Conservation (phyloP, 2,329 filamentous ascomycete genomes). For the Rutstroemia sydowiana region DNA sequence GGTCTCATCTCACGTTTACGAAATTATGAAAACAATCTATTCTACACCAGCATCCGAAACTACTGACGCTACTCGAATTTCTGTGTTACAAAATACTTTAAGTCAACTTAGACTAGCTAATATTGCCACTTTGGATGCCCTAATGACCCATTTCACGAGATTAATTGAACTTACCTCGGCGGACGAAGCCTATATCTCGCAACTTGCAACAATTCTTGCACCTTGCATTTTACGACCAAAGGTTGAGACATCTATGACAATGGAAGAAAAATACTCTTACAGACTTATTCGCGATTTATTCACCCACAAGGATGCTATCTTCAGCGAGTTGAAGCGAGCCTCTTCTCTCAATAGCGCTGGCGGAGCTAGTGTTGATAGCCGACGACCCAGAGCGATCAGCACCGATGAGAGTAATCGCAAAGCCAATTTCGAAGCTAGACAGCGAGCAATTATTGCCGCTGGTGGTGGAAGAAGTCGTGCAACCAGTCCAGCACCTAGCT, state of each 20-base stretch:
- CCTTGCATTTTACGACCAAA: constrained; percentile 85
- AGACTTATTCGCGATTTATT: constrained; percentile 89
- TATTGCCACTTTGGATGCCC: constrained; percentile 95
- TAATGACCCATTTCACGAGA: constrained; percentile 96
- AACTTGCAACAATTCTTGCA: constrained; percentile 67
- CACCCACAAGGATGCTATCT: constrained; percentile 88
- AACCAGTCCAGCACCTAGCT: constrained; percentile 61
- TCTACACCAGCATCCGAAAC: constrained; percentile 70
- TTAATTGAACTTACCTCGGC: constrained; percentile 95
- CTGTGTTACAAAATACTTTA: constrained; percentile 90
- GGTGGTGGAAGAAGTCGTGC: constrained; percentile 60
- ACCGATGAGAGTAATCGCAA: constrained; percentile 94
- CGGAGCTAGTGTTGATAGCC: constrained; percentile 38
- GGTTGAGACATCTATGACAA: constrained; percentile 78
- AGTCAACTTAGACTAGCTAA: constrained; percentile 92
- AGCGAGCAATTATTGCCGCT: constrained; percentile 63
- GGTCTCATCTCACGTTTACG: constrained; percentile 95
- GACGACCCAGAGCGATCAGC: constrained; percentile 80
- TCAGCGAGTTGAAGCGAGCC: constrained; percentile 90
- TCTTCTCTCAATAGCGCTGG: constrained; percentile 63
- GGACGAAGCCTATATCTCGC: constrained; percentile 74
- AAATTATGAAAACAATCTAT: constrained; percentile 97
- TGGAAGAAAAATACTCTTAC: constrained; percentile 91
- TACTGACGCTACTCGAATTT: constrained; percentile 71
- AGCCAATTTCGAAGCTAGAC: constrained; percentile 88